These are phyloP conservation scores for Nemania abortiva DNA, from an alignment of 2,329 filamentous ascomycete species.

Conservation along the genomic window DNA sequence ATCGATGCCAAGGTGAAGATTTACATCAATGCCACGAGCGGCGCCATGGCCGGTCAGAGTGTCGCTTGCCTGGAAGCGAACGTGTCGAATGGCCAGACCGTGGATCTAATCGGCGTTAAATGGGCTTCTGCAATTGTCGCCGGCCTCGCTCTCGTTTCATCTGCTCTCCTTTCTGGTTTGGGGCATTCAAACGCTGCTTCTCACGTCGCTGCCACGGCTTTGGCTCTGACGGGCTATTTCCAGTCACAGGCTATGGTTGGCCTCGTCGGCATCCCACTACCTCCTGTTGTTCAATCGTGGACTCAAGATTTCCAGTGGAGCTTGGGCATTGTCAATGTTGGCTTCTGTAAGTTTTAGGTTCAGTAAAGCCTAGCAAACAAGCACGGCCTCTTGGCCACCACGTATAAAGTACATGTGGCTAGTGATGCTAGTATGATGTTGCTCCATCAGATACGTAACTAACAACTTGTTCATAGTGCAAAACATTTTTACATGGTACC, in stretches of 20 bases:
- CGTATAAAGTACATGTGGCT: background rate
- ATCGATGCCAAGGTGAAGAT: constrained; percentile 87
- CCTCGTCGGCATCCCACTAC: constrained; percentile 82
- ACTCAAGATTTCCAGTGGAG: constrained; percentile 99
- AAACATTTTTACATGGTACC: constrained; percentile 92
- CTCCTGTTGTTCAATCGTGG: constrained; percentile 91
- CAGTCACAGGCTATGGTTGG: constrained; percentile 93
- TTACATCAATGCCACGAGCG: constrained; percentile 78
- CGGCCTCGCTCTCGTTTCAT: constrained; percentile 83
- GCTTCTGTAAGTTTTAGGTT: constrained; percentile 64
- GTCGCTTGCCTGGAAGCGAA: constrained; percentile 90
- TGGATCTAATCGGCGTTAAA: constrained; percentile 87
- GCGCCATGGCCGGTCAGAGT: constrained; percentile 62
- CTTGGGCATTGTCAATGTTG: constrained; percentile 91
- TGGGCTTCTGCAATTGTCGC: constrained; percentile 92
- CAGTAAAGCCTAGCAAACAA: background rate
- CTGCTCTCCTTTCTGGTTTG: constrained; percentile 88
- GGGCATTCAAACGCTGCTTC: constrained; percentile 95
- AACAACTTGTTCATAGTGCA: constrained; percentile 68
- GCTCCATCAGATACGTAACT: constrained; percentile 18
- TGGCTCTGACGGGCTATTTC: constrained; percentile 95
- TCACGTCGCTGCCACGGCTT: constrained; percentile 91
- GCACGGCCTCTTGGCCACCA: background rate
- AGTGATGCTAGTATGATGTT: background rate
- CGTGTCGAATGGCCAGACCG: constrained; percentile 91